A percentile compares a stretch with the other conserved stretches of the same genome.
Conservation (phyloP, 1,284 basidiomycete species). For the Microstroma glucosiphilum region DNA sequence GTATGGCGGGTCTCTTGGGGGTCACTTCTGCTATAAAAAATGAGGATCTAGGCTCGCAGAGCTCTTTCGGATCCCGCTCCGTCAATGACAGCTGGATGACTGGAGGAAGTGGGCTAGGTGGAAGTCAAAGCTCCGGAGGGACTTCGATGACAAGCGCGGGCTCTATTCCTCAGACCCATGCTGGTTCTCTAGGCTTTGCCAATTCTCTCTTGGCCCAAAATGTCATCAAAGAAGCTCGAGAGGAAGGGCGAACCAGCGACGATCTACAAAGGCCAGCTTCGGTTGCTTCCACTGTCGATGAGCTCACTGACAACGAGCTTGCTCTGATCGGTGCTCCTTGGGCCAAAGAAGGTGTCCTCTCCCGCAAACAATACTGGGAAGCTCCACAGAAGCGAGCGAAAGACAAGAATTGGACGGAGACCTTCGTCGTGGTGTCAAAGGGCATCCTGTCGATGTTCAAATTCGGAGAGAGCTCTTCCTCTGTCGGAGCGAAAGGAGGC, state of each 20-base stretch:
- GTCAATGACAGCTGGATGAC: constrained; percentile 22
- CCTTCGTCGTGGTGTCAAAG: constrained; percentile 89
- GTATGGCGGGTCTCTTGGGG: constrained; percentile 69
- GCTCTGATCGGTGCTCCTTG: constrained; percentile 90
- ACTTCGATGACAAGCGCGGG: constrained; percentile 12
- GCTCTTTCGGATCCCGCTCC: constrained; percentile 22
- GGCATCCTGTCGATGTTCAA: constrained; percentile 87
- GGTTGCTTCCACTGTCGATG: constrained; percentile 12
- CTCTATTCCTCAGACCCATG: neutral
- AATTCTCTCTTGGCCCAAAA: constrained; percentile 82
- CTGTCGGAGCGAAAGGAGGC: constrained; percentile 5
- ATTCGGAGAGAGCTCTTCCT: constrained; percentile 28
- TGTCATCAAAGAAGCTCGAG: constrained; percentile 86
- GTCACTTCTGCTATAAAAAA: constrained; percentile 11
- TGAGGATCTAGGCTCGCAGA: constrained; percentile 16
- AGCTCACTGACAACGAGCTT: constrained; percentile 70
- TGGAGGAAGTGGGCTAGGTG: neutral
- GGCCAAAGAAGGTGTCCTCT: constrained; percentile 95
- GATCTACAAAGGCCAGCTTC: constrained; percentile 59
- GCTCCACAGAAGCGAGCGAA: constrained; percentile 70
- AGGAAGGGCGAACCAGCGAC: constrained; percentile 58
- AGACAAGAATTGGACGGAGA: constrained; percentile 77
- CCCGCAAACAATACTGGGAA: constrained; percentile 90
- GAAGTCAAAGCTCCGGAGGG: constrained; percentile 2
- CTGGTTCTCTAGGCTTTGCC: constrained; percentile 74